Conservation (phyloP, 176 grass and related monocot species). For the Rhynchospora pubera region DNA sequence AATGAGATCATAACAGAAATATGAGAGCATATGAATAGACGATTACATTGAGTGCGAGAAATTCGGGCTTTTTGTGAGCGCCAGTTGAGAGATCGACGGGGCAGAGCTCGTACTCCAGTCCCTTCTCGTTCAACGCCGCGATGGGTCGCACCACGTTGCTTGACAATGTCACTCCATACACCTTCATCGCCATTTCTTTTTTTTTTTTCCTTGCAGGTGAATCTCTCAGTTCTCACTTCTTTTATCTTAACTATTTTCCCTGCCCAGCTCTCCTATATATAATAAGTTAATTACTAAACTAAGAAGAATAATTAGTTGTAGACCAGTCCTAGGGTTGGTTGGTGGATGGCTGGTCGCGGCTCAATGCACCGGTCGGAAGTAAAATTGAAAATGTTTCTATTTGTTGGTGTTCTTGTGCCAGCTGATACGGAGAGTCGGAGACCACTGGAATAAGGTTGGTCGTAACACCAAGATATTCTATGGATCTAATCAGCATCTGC, state of each 20-base stretch:
- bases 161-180: constrained; percentile 57
- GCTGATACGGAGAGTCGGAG: too few species aligned
- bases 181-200: constrained; percentile 32
- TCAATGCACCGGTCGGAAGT: background rate
- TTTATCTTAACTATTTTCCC: background rate
- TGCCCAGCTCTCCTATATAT: background rate
- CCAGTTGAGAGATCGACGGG: constrained; percentile 62
- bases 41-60: constrained; percentile 70
- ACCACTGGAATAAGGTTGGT: background rate
- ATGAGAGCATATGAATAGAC: too few species aligned
- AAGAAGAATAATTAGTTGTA: too few species aligned
- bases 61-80: constrained; percentile 69
- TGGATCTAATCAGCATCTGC: too few species aligned
- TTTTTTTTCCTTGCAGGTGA: background rate
- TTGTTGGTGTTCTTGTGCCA: too few species aligned
- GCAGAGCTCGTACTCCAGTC: constrained; percentile 58
- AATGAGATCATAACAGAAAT: background rate
- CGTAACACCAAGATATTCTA: too few species aligned
- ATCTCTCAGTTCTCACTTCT: background rate
- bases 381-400: background rate
- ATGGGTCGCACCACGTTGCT: constrained; percentile 44
- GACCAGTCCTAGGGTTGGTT: too few species aligned
- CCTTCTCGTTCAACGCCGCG: constrained; percentile 67
- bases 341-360: background rate
- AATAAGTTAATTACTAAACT: background rate